Evolutionary conservation across 192 early-diverging fungal species (phyloP), one percentile per base, ranked within the genome.

Genomic region (Coemansia sp.): DNA sequence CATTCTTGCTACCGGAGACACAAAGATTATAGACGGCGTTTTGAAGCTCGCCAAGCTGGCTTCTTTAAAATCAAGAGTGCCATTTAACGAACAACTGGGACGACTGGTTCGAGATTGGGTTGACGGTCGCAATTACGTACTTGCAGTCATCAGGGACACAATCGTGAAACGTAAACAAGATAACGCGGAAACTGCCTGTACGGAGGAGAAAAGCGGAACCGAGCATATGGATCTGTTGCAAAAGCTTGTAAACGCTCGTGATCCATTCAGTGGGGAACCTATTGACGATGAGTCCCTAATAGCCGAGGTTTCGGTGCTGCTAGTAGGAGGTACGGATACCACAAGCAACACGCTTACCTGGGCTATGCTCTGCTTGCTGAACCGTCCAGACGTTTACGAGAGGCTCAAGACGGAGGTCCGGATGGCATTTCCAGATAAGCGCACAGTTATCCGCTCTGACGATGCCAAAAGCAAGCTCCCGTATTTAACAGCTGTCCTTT

Each of bases 321-420:
- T 41, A 1, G 1, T 73, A 0, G 79, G 73, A 0, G 84, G 84
- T 26, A 78, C 79, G 15, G 84, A 83, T 20, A 85, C 84, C 0
- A 70, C 74, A 26, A 80, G 76, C 74, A 78, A 73, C 56, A 78
- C 80, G 23, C 46, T 83, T 15, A 34, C 64, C 10, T 85, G 68
- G 70, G 65, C 73, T 7, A 14, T 76, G 0, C 75, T 75, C 56
- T 30, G 30, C 30, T 30, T 30, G 30, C 30, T 30, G 30, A 30
- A 30, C 3, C 30, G 30, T 30, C 30, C 84, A 0, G 20, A 61
- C 1, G 33, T 73, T 18, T 48, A 72, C 24, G 5, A 60, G 0
- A 66, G 62, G 8, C 61, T 83, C 44, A 62, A 68, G 15, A 62
- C 20, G 4, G 76, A 82, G 6, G 57, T 85, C 10, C 58, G 72